A percentile compares a stretch with the other conserved stretches of the same genome.
Conservation (phyloP, 192 early-diverging fungal genomes). For the Backusella westeae region DNA sequence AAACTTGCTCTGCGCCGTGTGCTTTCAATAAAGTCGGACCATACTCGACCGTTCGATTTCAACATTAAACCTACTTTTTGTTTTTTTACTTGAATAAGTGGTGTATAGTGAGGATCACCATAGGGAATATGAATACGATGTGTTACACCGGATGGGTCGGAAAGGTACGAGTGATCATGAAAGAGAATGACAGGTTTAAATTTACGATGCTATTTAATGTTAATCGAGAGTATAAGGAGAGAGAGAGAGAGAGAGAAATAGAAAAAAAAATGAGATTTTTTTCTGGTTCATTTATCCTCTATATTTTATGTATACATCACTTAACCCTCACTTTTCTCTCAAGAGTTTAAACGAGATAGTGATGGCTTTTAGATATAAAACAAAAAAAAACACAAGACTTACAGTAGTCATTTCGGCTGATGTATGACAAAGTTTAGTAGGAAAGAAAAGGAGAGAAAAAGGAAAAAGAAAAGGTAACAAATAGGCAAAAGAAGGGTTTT, state of each 20-base stretch:
- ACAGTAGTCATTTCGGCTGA: not conserved
- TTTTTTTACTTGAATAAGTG: conserved; percentile 20
- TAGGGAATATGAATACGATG: conserved; percentile 21
- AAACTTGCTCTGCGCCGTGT: not conserved
- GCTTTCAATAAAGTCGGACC: conserved; percentile 20
- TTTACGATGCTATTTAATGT: conserved; percentile 22
- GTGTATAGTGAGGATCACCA: conserved; percentile 9
- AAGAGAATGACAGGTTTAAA: conserved; percentile 36
- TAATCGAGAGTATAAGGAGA: not conserved
- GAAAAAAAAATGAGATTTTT: conserved; percentile 14
- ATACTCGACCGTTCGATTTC: conserved; percentile 16
- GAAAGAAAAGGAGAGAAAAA: conserved; percentile 2
- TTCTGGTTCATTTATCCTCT: not conserved
- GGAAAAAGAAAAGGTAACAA: conserved; percentile 11
- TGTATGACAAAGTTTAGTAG: not conserved
- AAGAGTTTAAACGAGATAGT: not conserved
- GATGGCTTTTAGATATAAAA: not conserved
- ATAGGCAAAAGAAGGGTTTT: conserved; percentile 4
- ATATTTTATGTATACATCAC: not conserved
- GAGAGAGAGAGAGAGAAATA: not conserved
- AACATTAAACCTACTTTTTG: conserved; percentile 25
- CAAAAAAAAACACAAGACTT: not conserved
- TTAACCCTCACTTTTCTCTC: not conserved
- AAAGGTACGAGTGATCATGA: conserved; percentile 23
- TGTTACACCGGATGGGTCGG: conserved; percentile 12